phyloP scores from a whole-genome alignment of 768 basidiomycete genomes.

The Suillus clintonianus region DNA sequence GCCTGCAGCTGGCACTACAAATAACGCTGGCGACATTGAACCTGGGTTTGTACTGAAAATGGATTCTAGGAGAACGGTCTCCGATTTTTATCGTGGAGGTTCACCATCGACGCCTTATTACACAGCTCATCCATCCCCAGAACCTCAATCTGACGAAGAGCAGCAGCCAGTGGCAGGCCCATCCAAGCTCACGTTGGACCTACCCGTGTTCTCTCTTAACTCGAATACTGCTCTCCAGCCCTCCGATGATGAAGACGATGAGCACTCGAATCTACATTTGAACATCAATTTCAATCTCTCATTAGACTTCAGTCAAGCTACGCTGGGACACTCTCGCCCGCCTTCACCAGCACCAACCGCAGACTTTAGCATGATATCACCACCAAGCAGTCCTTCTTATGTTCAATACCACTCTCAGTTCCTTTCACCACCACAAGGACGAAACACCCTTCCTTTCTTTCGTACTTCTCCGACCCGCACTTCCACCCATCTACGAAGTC shows the following conservation, averaged over 20 bases:
- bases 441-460: conserved; percentile 32
- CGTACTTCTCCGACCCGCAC: conserved; percentile 27
- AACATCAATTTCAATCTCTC: conserved; percentile 14
- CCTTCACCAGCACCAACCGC: conserved; percentile 47
- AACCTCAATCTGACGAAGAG: conserved; percentile 16
- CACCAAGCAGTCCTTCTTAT: conserved; percentile 37
- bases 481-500: conserved; percentile 5
- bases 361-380: conserved; percentile 49
- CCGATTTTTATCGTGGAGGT: neutral
- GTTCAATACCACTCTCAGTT: conserved; percentile 34
- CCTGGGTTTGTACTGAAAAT: neutral
- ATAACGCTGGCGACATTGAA: neutral
- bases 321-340: conserved; percentile 27
- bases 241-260: conserved; percentile 11
- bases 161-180: neutral
- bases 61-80: neutral
- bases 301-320: conserved; percentile 8
- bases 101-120: conserved; percentile 29
- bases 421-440: conserved; percentile 22
- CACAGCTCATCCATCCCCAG: conserved; percentile 32
- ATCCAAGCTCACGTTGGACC: neutral
- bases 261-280: conserved; percentile 24
- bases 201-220: neutral
- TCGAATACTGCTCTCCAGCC: neutral
- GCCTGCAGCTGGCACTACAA: neutral